Evolutionary conservation across 371 early-diverging fungal genomes (phyloP), one percentile per base, ranked within the genome.

Genomic region (Mortierella sp.): DNA sequence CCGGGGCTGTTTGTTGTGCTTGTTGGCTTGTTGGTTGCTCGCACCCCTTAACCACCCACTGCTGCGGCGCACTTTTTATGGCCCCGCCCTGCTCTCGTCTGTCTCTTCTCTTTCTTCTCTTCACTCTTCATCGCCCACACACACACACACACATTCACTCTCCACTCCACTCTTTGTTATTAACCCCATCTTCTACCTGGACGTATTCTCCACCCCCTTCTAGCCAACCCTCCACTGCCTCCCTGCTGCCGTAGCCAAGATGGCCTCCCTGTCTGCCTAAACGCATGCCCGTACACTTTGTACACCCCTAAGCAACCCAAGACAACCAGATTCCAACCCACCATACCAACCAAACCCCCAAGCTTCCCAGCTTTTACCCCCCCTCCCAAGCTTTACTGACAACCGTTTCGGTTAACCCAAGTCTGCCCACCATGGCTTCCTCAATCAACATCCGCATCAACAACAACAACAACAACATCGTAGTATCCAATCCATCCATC

Each of bases 351-450:
- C 41, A 21, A 4, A 41, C 59, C 59, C 44, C 43, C 24, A 57
- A 43, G 56, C 39, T 57, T 40, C 34, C 53, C 41, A 7, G 34
- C n/a, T n/a, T 59, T 60, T 45, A 28, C 47, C 44, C 55, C 47
- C 25, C 17, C 24, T 31, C 27, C 24, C 28, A 48, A 39, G 9
- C 58, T 14, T 65, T 40, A 51, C 43, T 62, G 46, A 50, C 48
- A 70, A 58, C 71, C 64, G 57, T 67, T 63, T 54, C 71, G 71
- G 71, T 70, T 63, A 40, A 55, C 57, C 57, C 44, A 51, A 56
- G 52, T 34, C 55, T 54, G 43, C 44, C 54, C 64, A 70, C 54
- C 50, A 70, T 70, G 71, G 64, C 59, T 63, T 70, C 64, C 71
- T 59, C 64, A 63, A 70, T 63, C 44, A 54, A 27, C 55, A 27